Evolutionary conservation across 345 rosid genomes (phyloP), one percentile per base, ranked within the genome.

Genomic region (Gossypium mustelinum): DNA sequence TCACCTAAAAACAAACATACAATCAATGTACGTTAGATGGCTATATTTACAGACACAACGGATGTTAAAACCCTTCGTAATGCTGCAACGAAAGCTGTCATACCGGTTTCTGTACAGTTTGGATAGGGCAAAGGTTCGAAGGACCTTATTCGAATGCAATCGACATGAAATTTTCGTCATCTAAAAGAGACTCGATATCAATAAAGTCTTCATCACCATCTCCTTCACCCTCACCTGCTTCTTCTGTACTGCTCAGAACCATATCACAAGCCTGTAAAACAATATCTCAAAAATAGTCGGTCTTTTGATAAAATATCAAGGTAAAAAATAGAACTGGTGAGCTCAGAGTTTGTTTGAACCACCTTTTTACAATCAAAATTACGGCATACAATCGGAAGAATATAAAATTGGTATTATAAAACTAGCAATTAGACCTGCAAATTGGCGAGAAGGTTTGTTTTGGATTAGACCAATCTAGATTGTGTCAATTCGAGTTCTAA

Each of bases 151-250:
- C 93, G 73, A 89, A 88, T 64, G 90, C 85, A 73, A 85, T 73
- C 7, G 97, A 85, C 94, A 93, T 89, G 80, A 89, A 84, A 12
- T 87, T 62, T 39, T 89, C 93, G 20, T 93, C 93, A 57, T 91
- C 85, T 84, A 93, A 79, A 78, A 90, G 81, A 56, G 94, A 84
- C 11, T 93, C 89, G 4, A 93, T 81, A 76, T 86, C 93, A 56
- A 86, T 11, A 22, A 83, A 64, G 22, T 87, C 92, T 16, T 83
- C 88, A 43, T 82, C 87, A 27, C 43, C 83, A 22, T 79, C 81
- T 17, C 24, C 76, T 20, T 83, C 86, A 44, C 47, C 84, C 43
- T 80, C 82, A 18, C 27, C 75, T 16, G 24, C 59, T 73, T 81
- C 93, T 67, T 82, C 82, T 0, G 78, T 64, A 41, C 73, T 77